Conservation (phyloP, 2,329 filamentous ascomycete species). For the Chalaropsis ovoidea region DNA sequence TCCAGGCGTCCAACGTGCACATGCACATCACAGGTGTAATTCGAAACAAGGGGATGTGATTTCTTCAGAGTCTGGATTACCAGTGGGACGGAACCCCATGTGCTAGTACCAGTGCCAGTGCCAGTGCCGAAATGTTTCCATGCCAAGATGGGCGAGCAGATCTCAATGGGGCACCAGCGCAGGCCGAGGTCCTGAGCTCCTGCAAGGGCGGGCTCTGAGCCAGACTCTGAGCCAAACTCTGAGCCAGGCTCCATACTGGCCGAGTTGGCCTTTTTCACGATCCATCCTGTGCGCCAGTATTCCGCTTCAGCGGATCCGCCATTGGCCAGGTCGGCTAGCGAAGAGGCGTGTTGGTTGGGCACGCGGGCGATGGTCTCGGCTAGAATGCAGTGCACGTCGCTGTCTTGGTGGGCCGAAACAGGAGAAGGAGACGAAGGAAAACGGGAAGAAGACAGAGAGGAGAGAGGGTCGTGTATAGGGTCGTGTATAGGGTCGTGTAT, state of each 20-base stretch:
- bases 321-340: slow-evolving; percentile 29
- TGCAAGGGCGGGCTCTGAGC: slow-evolving; percentile 27
- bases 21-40: slow-evolving; percentile 32
- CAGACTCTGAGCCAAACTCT: not conserved
- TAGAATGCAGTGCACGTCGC: slow-evolving; percentile 28
- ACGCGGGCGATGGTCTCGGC: slow-evolving; percentile 28
- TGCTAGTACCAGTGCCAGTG: slow-evolving; percentile 20
- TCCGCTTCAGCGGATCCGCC: slow-evolving; percentile 29
- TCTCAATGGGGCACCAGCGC: slow-evolving; percentile 33
- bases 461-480: slow-evolving; percentile 7
- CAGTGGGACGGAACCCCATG: not conserved
- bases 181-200: slow-evolving; percentile 29
- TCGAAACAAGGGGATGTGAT: slow-evolving; percentile 29
- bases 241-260: slow-evolving; percentile 27
- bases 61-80: slow-evolving; percentile 3
- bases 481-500: slow-evolving; percentile 13
- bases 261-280: slow-evolving; percentile 37
- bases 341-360: slow-evolving; percentile 29
- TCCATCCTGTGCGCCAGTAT: slow-evolving; percentile 34
- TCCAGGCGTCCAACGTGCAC: slow-evolving; percentile 35
- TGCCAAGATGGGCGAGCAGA: slow-evolving; percentile 33
- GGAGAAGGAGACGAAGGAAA: not conserved
- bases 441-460: not conserved
- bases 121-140: slow-evolving; percentile 28
- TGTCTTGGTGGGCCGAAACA: slow-evolving; percentile 21